Conservation (phyloP, 2,329 filamentous ascomycete genomes). For the Aaosphaeria pasadenensis region DNA sequence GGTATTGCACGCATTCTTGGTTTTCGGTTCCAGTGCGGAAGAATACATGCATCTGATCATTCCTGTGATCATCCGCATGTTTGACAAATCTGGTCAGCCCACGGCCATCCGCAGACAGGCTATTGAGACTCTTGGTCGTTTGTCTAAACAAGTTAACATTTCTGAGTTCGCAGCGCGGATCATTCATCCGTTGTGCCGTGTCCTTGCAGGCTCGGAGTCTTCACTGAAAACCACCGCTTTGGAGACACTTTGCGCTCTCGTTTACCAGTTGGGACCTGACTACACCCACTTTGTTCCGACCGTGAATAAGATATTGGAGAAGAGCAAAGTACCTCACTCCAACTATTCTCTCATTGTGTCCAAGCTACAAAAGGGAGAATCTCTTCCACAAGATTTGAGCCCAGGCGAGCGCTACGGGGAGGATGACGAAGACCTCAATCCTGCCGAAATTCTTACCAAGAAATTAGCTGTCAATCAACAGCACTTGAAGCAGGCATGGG, state of each 20-base stretch:
- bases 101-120: slow-evolving; percentile 77
- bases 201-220: slow-evolving; percentile 71
- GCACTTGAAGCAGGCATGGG: slow-evolving; percentile 95
- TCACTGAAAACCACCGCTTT: slow-evolving; percentile 76
- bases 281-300: slow-evolving; percentile 93
- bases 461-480: slow-evolving; percentile 97
- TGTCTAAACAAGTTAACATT: slow-evolving; percentile 94
- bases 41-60: slow-evolving; percentile 99
- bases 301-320: slow-evolving; percentile 78
- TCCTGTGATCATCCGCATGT: slow-evolving; percentile 88
- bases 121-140: slow-evolving; percentile 90
- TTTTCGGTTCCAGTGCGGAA: slow-evolving; percentile 92
- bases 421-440: slow-evolving; percentile 73
- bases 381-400: slow-evolving; percentile 90
- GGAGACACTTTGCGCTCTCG: slow-evolving; percentile 90
- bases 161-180: slow-evolving; percentile 97
- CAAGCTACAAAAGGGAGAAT: slow-evolving; percentile 91
- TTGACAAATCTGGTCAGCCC: slow-evolving; percentile 84
- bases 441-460: slow-evolving; percentile 82
- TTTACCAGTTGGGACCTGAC: slow-evolving; percentile 93
- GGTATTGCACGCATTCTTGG: slow-evolving; percentile 89
- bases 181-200: slow-evolving; percentile 84
- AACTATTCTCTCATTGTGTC: slow-evolving; percentile 91
- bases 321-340: slow-evolving; percentile 78
- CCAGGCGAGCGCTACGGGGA: slow-evolving; percentile 78